Conservation (phyloP, 225 moss, liverwort and hornwort genomes). For the Anthoceros angustus region DNA sequence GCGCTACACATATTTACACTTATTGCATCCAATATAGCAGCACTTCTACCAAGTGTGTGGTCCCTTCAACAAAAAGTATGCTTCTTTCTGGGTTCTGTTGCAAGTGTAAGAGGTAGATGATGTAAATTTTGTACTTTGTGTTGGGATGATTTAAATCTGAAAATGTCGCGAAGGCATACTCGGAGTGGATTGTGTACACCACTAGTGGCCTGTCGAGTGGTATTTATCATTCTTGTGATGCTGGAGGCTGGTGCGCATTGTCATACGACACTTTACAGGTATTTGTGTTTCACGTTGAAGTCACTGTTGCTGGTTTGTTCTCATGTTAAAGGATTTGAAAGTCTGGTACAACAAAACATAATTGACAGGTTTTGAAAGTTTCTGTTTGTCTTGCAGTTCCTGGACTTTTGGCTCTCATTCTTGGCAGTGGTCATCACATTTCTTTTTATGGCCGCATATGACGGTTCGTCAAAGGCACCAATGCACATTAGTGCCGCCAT, state of each 20-base stretch:
- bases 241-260: constrained; percentile 85
- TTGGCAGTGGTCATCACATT: constrained; percentile 67
- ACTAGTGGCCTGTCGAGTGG: constrained; percentile 63
- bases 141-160: not conserved
- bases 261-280: constrained; percentile 85
- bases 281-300: not conserved
- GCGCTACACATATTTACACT: constrained; percentile 35
- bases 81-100: not conserved
- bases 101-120: not conserved
- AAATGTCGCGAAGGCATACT: constrained; percentile 34
- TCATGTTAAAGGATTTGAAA: not conserved
- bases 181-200: constrained; percentile 72
- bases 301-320: not conserved
- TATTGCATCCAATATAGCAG: constrained; percentile 61
- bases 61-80: constrained; percentile 49
- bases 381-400: constrained; percentile 45
- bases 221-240: constrained; percentile 89
- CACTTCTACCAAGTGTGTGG: constrained; percentile 66
- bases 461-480: constrained; percentile 40
- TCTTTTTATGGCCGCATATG: constrained; percentile 41
- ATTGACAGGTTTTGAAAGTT: not conserved
- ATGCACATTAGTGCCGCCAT: constrained; percentile 53
- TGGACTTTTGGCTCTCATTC: constrained; percentile 95
- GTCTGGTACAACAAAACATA: not conserved
- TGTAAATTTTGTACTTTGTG: constrained; percentile 2